A percentile compares a stretch with the other conserved stretches of the same genome.
These are phyloP conservation scores for Blakeslea trispora DNA, from an alignment of 371 early-diverging fungal species.

Conservation along the genomic window DNA sequence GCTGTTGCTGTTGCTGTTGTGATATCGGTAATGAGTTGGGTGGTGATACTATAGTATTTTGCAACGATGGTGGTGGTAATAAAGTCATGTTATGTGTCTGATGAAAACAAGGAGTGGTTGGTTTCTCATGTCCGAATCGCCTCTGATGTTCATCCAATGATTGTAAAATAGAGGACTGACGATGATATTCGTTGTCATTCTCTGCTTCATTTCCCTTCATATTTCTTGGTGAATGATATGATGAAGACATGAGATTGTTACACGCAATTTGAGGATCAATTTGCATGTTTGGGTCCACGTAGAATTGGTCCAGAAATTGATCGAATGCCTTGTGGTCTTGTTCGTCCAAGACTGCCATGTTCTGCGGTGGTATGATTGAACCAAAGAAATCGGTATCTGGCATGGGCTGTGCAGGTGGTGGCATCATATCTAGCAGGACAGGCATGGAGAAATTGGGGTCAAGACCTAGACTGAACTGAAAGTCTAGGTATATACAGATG, in stretches of 20 bases:
- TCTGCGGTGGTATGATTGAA: slow-evolving; percentile 11
- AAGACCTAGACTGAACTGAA: slow-evolving; percentile 50
- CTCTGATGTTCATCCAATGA: slow-evolving; percentile 43
- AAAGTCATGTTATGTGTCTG: neutral
- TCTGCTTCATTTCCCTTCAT: neutral
- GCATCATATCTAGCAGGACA: slow-evolving; percentile 42
- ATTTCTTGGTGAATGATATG: neutral
- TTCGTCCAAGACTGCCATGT: slow-evolving; percentile 37
- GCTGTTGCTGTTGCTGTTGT: too few relatives aligned
- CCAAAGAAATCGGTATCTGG: slow-evolving; percentile 4
- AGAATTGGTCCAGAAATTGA: slow-evolving; percentile 48
- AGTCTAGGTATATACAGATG: slow-evolving; percentile 28
- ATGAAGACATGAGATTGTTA: slow-evolving; percentile 16
- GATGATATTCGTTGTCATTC: slow-evolving; percentile 24
- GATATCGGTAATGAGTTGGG: too few relatives aligned
- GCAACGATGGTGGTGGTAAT: slow-evolving; percentile 7
- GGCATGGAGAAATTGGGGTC: slow-evolving; percentile 52
- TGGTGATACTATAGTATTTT: too few relatives aligned
- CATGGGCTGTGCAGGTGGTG: slow-evolving; percentile 20
- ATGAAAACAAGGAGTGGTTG: neutral
- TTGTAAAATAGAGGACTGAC: slow-evolving; percentile 36
- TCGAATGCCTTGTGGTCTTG: slow-evolving; percentile 46
- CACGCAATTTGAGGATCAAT: slow-evolving; percentile 22
- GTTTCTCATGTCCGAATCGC: slow-evolving; percentile 6
- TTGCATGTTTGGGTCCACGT: slow-evolving; percentile 41